Base-by-base conservation (phyloP, 2,329 filamentous ascomycete genomes). In the Colletotrichum abscissum region DNA sequence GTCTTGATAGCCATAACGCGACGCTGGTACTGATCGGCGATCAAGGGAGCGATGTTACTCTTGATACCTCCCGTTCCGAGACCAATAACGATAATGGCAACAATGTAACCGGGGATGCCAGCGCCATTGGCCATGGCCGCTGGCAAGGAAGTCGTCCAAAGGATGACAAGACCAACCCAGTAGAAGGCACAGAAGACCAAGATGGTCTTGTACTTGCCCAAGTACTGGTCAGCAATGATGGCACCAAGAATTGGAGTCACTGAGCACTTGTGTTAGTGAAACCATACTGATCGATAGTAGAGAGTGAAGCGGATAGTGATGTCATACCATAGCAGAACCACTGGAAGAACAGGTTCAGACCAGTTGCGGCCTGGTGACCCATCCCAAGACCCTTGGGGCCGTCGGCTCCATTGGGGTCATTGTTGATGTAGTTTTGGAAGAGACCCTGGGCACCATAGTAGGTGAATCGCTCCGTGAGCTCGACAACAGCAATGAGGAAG, bases 1-100 rank as follows among this genome's bases (percentile, higher is more conserved):
- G 84, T 87, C 77, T 83, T 84, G 62, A 90, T 79, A 28, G 84
- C 85, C 84, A 87, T 90, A 70, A 78, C 76, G 60, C 81, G 80
- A 81, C 89, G 80, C 86, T 90, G 77, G 76, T 93, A 92, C 82
- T 94, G 92, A 75, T 93, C 92, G 64, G 90, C 91, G 76, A 91
- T 91, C 67, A 89, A 80, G 30, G 86, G 89, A 1, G 86, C 84
- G 68, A 88, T 86, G 75, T 93, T 93, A 76, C 90, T 89, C 84
- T 93, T 93, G 84, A 94, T 92, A 73, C 90, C 90, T 76, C 92
- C 92, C 2, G 91, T 92, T 65, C 91, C 92, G 14, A 93, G 79
- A 73, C 91, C 92, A 74, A 93, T 91, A 74, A 93, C 80, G 76
- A 93, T 84, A 69, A 92, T 86, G 72, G 87, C 86, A 1, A 87